These are phyloP conservation scores for Chlamydomonas reinhardtii DNA, from an alignment of 163 green algal genomes.

Conservation along the genomic window DNA sequence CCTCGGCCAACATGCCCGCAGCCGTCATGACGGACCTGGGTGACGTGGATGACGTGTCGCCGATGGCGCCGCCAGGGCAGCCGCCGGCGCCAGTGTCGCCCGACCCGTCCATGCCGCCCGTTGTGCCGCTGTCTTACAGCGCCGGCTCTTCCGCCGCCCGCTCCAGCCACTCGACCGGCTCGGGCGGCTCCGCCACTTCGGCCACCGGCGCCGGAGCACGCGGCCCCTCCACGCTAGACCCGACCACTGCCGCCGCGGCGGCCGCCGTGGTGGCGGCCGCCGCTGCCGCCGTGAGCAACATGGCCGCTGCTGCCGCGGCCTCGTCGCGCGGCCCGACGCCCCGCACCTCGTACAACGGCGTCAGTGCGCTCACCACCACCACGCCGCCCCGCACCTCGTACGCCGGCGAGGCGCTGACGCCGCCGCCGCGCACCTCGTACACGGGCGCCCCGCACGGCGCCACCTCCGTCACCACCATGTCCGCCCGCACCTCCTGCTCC, in stretches of 20 bases:
- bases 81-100: slow-evolving; percentile 12
- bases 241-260: slow-evolving; percentile 22
- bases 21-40: no score
- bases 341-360: slow-evolving; percentile 12
- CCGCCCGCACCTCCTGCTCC: slow-evolving; percentile 22
- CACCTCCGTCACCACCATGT: neutral
- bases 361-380: neutral
- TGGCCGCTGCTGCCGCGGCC: slow-evolving; percentile 9
- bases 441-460: neutral
- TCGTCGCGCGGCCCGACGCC: slow-evolving; percentile 21
- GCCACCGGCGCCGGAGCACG: neutral
- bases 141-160: neutral
- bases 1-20: no score
- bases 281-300: slow-evolving; percentile 14
- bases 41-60: no score
- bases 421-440: slow-evolving; percentile 1
- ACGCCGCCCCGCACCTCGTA: slow-evolving; percentile 1
- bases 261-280: slow-evolving; percentile 31
- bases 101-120: neutral
- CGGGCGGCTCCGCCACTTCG: neutral
- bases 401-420: neutral
- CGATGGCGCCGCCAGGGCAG: no score
- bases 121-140: neutral
- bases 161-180: neutral
- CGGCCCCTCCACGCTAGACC: slow-evolving; percentile 1